These are phyloP conservation scores for Cystodermella granulosa DNA, from an alignment of 1,284 basidiomycete species.

Conservation along the genomic window DNA sequence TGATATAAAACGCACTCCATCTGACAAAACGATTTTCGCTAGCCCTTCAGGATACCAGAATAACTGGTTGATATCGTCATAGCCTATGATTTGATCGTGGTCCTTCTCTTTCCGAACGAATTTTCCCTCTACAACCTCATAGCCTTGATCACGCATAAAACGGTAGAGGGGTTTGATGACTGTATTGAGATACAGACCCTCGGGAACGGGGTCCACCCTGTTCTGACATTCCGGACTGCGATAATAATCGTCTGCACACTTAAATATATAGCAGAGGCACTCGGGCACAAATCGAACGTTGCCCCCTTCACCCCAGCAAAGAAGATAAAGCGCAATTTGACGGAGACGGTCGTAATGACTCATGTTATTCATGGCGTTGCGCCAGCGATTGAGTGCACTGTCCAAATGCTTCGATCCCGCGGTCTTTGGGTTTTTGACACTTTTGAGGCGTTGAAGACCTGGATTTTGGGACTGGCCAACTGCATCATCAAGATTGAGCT, in stretches of 20 bases:
- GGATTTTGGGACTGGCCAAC: conserved; percentile 95
- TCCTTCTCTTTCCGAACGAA: conserved; percentile 93
- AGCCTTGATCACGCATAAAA: conserved; percentile 96
- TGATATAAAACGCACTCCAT: conserved; percentile 57
- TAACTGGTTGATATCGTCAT: conserved; percentile 98
- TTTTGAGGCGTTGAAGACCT: conserved; percentile 82
- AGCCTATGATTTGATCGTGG: conserved; percentile 94
- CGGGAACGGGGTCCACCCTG: conserved; percentile 86
- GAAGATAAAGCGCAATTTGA: conserved; percentile 90
- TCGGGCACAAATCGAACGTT: conserved; percentile 97
- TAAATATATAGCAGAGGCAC: conserved; percentile 99
- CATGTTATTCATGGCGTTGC: conserved; percentile 99
- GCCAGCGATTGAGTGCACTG: conserved; percentile 89
- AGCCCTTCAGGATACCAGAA: conserved; percentile 99
- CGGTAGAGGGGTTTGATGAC: conserved; percentile 94
- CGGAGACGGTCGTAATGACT: conserved; percentile 96
- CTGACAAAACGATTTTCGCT: conserved; percentile 82
- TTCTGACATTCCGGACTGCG: conserved; percentile 98
- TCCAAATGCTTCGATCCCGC: conserved; percentile 82
- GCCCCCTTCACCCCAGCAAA: conserved; percentile 98
- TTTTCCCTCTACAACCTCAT: conserved; percentile 93
- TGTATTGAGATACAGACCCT: conserved; percentile 88
- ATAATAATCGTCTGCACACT: conserved; percentile 99
- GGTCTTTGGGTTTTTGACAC: conserved; percentile 65
- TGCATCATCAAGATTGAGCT: conserved; percentile 97